Evolutionary conservation across 73 alveolate genomes (phyloP).

Genomic region (Diophrys sp.): DNA sequence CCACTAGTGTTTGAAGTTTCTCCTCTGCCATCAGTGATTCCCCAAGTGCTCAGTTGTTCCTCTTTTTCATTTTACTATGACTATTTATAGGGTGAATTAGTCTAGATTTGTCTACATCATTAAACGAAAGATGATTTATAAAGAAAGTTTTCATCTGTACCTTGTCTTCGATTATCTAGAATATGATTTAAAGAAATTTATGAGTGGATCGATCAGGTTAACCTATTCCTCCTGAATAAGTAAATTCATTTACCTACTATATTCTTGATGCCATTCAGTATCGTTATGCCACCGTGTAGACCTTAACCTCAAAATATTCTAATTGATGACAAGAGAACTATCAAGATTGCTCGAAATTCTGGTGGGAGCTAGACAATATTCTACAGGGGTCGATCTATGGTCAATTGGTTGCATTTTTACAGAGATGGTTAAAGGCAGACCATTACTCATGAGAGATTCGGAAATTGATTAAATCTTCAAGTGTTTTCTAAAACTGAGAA

Average conservation of each 20-base stretch:
- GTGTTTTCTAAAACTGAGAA: slow-evolving; percentile 77
- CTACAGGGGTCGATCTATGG: slow-evolving; percentile 94
- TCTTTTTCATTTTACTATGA: too few species aligned
- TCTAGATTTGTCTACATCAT: too few species aligned
- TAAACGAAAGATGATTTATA: too few species aligned
- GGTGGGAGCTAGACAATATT: slow-evolving; percentile 87
- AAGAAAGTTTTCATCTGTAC: too few species aligned
- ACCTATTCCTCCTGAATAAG: slow-evolving; percentile 44
- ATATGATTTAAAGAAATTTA: slow-evolving; percentile 72
- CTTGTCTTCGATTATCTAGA: slow-evolving; percentile 79
- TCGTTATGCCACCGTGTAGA: slow-evolving; percentile 58
- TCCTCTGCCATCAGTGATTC: too few species aligned
- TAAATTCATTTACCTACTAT: too few species aligned
- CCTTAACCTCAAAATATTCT: slow-evolving; percentile 82
- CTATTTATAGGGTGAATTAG: too few species aligned
- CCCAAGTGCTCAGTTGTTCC: too few species aligned
- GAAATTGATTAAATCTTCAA: slow-evolving; percentile 82
- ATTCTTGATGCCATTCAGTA: too few species aligned
- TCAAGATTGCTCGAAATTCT: slow-evolving; percentile 90
- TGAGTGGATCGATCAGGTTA: slow-evolving; percentile 58
- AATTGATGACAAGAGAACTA: slow-evolving; percentile 61
- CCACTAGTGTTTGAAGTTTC: too few species aligned
- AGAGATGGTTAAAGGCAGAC: slow-evolving; percentile 76
- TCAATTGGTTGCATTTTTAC: slow-evolving; percentile 94
- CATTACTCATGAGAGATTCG: slow-evolving; percentile 81